Evolutionary conservation across 2,329 filamentous ascomycete genomes (phyloP).

Genomic region (Scedosporium dehoogii): DNA sequence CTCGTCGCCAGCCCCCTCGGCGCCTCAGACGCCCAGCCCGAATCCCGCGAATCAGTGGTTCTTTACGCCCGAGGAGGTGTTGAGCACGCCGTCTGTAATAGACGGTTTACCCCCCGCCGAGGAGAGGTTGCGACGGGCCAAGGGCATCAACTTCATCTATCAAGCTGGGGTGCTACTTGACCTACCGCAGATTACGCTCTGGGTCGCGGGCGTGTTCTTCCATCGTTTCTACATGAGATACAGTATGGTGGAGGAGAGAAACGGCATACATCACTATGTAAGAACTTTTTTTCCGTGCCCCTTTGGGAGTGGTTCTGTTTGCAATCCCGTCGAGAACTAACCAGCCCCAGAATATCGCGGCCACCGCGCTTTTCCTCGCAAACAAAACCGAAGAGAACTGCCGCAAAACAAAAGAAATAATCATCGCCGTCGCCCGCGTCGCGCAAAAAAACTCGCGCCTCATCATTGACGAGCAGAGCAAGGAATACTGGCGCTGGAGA

Average conservation of each 20-base stretch:
- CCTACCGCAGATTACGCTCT: conserved; percentile 82
- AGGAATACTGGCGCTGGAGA: conserved; percentile 97
- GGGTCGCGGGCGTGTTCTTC: conserved; percentile 88
- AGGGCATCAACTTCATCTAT: conserved; percentile 93
- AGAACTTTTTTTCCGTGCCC: conserved; percentile 21
- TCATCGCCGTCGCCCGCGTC: conserved; percentile 86
- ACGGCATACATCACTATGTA: conserved; percentile 84
- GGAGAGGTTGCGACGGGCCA: conserved; percentile 72
- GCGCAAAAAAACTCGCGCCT: conserved; percentile 90
- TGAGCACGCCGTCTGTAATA: conserved; percentile 71
- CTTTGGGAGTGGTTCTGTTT: neutral
- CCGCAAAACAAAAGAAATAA: conserved; percentile 88
- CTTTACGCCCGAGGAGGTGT: conserved; percentile 74
- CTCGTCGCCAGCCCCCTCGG: conserved; percentile 29
- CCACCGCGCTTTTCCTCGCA: conserved; percentile 83
- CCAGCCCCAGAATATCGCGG: conserved; percentile 60
- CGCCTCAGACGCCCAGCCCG: conserved; percentile 25
- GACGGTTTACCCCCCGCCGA: conserved; percentile 70
- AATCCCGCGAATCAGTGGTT: conserved; percentile 63
- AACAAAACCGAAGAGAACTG: conserved; percentile 98
- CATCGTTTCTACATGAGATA: conserved; percentile 92
- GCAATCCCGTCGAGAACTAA: conserved; percentile 9
- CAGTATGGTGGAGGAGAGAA: conserved; percentile 66
- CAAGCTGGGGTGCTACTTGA: conserved; percentile 90
- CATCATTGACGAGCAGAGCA: conserved; percentile 89